Evolutionary conservation across 2,329 filamentous ascomycete genomes (phyloP).

Genomic region (Pseudogymnoascus sp.): DNA sequence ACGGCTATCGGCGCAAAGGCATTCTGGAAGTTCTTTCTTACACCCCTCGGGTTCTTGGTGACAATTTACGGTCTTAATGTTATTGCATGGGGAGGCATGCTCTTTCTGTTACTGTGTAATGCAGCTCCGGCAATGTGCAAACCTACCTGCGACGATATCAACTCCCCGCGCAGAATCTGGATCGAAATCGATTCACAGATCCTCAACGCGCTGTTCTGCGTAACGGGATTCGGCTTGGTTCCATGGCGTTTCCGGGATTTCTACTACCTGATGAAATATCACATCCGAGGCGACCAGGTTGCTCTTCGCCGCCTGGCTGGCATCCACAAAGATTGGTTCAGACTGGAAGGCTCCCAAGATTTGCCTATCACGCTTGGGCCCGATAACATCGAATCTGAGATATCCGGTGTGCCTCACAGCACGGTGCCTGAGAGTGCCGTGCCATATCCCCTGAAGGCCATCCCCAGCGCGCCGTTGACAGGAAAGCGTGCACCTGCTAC

Average conservation of each 20-base stretch:
- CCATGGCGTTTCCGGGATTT: slow-evolving; percentile 80
- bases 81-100: slow-evolving; percentile 85
- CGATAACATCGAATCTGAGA: slow-evolving; percentile 39
- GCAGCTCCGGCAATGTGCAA: slow-evolving; percentile 66
- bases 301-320: slow-evolving; percentile 63
- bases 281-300: slow-evolving; percentile 43
- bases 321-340: slow-evolving; percentile 69
- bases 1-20: slow-evolving; percentile 49
- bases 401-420: slow-evolving; percentile 20
- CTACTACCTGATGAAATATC: slow-evolving; percentile 62
- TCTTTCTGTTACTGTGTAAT: slow-evolving; percentile 76
- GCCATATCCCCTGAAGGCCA: slow-evolving; percentile 56
- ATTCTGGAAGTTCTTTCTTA: slow-evolving; percentile 67
- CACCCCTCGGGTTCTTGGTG: slow-evolving; percentile 68
- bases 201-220: slow-evolving; percentile 75
- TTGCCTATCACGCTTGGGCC: slow-evolving; percentile 49
- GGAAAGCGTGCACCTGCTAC: slow-evolving; percentile 62
- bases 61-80: slow-evolving; percentile 75
- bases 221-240: slow-evolving; percentile 75
- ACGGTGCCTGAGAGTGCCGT: slow-evolving; percentile 40
- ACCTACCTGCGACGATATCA: slow-evolving; percentile 60
- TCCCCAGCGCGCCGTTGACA: slow-evolving; percentile 61
- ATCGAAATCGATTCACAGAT: slow-evolving; percentile 81
- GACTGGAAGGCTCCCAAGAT: slow-evolving; percentile 57
- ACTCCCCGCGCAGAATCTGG: slow-evolving; percentile 74